phyloP scores from a whole-genome alignment of 495 filamentous ascomycete species.

The Xylaria intraflava region DNA sequence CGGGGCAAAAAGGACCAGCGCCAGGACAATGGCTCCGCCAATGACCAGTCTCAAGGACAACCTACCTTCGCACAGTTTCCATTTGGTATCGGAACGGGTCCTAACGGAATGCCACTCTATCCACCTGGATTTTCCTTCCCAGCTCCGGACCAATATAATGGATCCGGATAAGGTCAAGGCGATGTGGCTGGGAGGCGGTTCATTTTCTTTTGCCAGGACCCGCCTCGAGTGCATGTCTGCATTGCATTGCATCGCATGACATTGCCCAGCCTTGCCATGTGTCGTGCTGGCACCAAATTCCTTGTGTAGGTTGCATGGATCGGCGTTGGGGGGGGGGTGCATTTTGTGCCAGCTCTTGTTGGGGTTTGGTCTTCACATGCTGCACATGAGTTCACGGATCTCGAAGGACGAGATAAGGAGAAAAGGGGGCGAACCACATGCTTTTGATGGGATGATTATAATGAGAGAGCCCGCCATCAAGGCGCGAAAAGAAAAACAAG shows the following conservation, averaged over 20 bases:
- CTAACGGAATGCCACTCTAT: slow-evolving; percentile 65
- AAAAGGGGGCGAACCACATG: too few relatives aligned
- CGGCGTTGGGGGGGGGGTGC: slow-evolving; percentile 19
- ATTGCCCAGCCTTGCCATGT: too few relatives aligned
- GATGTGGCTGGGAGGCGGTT: background rate
- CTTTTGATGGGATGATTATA: too few relatives aligned
- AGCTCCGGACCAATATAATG: slow-evolving; percentile 21
- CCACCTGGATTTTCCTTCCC: slow-evolving; percentile 54
- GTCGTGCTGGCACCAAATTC: background rate
- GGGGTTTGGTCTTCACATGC: background rate
- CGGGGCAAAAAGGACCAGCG: slow-evolving; percentile 42
- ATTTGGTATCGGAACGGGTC: slow-evolving; percentile 46
- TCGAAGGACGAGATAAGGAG: background rate
- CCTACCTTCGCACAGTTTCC: slow-evolving; percentile 50
- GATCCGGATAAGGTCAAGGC: background rate
- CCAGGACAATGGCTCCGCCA: slow-evolving; percentile 33
- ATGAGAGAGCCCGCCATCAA: too few relatives aligned
- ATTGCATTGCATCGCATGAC: background rate
- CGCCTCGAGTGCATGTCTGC: background rate
- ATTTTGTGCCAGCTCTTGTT: background rate
- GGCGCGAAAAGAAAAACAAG: too few relatives aligned
- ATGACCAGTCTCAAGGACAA: slow-evolving; percentile 31
- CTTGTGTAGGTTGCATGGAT: slow-evolving; percentile 15
- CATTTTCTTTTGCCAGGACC: background rate
- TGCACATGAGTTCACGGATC: background rate